Conservation (phyloP, 352 stramenopile species). For the Phytophthora meadii region DNA sequence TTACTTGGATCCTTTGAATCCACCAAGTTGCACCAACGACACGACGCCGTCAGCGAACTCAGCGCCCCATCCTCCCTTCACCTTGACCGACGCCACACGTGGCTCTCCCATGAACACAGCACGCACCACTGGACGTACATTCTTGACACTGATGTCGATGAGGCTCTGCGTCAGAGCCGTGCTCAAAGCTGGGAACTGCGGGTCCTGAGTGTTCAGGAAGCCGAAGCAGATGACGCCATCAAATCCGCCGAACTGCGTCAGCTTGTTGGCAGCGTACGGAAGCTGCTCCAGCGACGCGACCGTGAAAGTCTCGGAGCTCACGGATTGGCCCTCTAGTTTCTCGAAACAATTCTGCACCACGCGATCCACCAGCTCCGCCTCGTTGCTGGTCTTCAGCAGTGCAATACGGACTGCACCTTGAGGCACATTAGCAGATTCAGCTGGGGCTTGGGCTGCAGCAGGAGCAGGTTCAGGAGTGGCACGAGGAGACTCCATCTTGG, state of each 20-base stretch:
- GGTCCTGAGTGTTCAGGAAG: slow-evolving; percentile 76
- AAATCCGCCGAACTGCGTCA: slow-evolving; percentile 74
- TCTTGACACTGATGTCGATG: slow-evolving; percentile 87
- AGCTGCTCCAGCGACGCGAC: slow-evolving; percentile 82
- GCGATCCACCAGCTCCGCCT: slow-evolving; percentile 76
- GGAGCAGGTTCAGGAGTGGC: slow-evolving; percentile 29
- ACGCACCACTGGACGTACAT: slow-evolving; percentile 78
- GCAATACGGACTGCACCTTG: slow-evolving; percentile 54
- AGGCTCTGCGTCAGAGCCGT: slow-evolving; percentile 73
- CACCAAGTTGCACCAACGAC: slow-evolving; percentile 67
- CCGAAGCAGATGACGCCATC: slow-evolving; percentile 82
- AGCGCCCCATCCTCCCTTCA: slow-evolving; percentile 73
- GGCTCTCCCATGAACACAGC: slow-evolving; percentile 82
- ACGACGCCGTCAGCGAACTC: slow-evolving; percentile 76
- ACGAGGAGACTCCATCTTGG: slow-evolving; percentile 53
- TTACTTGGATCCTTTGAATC: slow-evolving; percentile 58
- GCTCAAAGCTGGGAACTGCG: slow-evolving; percentile 66
- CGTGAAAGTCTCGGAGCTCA: slow-evolving; percentile 71
- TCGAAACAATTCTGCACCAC: slow-evolving; percentile 75
- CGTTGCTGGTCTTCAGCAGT: slow-evolving; percentile 77
- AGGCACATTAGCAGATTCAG: slow-evolving; percentile 13
- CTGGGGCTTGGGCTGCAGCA: slow-evolving; percentile 21
- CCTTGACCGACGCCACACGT: slow-evolving; percentile 78
- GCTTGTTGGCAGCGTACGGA: slow-evolving; percentile 86
- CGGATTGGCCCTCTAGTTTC: slow-evolving; percentile 36